Evolutionary conservation across 306 rosid species (phyloP), one percentile per base, ranked within the genome.

Genomic region (Gynostemma pentaphyllum): DNA sequence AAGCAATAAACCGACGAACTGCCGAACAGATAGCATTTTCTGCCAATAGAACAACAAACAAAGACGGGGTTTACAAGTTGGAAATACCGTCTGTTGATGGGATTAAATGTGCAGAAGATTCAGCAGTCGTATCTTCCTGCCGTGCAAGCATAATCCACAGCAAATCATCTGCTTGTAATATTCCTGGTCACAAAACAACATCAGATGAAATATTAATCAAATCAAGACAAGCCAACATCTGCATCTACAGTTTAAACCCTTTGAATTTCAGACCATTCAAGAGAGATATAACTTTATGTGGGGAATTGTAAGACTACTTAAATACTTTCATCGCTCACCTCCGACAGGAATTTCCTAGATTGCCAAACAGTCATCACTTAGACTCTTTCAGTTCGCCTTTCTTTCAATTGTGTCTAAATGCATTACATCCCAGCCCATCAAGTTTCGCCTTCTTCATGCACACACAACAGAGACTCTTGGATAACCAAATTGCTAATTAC

Each of bases 21-120:
- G 52, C 71, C 54, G 96, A 92, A 64, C 85, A 92, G 64, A 84
- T 92, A 72, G 69, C 87, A 60, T 67, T 92, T 44, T 92, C 96
- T 55, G 98, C 81, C 56, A 92, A 84, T 63, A 82, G 95, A 79
- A 92, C 98, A 1, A 92, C 98, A 52, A 84, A 92, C 45, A 83
- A 71, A 64, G 54, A 68, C 69, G 98, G 95, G 26, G 46, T 92
- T 45, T 92, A 88, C 85, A 88, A 44, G 76, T 44, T 92, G 81
- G 95, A 82, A 70, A 86, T 92, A 49, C 98, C 98, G 57, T 81
- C 96, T 9, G 80, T 92, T 42, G 98, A 92, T 52, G 98, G 98
- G 45, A 85, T 92, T 60, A 86, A 76, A 73, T 92, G 98, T 51
- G 96, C 96, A 30, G 92, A 88, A 69, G 95, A 84, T 37, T 82